Percentiles rank a stretch among this genome's conserved stretches.
These are phyloP conservation scores for Peterozyma xylosa DNA, from an alignment of 805 yeast species.

Conservation along the genomic window DNA sequence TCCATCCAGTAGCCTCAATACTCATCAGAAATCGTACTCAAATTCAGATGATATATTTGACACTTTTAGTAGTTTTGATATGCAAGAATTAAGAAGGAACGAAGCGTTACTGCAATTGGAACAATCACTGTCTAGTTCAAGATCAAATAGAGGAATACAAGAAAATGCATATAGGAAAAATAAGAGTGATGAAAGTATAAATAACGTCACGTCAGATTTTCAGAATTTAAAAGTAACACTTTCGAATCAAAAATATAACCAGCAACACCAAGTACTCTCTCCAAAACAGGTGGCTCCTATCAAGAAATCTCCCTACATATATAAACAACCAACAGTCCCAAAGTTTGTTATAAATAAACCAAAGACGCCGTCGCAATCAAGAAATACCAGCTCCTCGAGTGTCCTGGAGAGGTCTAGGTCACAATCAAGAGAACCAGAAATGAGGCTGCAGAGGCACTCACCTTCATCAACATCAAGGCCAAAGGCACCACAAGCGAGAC, in stretches of 20 bases:
- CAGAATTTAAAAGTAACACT: slow-evolving; percentile 1
- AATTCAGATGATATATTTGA: slow-evolving; percentile 8
- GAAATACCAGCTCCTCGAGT: not conserved
- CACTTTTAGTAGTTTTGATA: slow-evolving; percentile 12
- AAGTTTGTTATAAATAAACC: slow-evolving; percentile 7
- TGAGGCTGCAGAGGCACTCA: not conserved
- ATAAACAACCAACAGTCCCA: slow-evolving; percentile 10
- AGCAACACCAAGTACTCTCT: not conserved
- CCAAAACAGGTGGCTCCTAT: slow-evolving; percentile 2
- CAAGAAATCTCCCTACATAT: slow-evolving; percentile 8
- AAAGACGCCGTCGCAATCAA: not conserved
- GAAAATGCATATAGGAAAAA: not conserved
- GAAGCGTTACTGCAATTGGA: slow-evolving; percentile 21
- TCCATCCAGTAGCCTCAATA: slow-evolving; percentile 22
- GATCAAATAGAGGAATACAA: slow-evolving; percentile 10
- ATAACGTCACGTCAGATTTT: not conserved
- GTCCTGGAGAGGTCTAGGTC: slow-evolving; percentile 1
- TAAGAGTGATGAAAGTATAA: slow-evolving; percentile 1
- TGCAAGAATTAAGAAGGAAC: slow-evolving; percentile 14
- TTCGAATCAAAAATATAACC: not conserved
- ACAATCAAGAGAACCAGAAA: not conserved
- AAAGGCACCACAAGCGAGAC: not conserved
- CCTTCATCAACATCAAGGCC: slow-evolving; percentile 1
- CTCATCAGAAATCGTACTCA: slow-evolving; percentile 16
- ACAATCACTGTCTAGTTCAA: slow-evolving; percentile 15